Base-by-base conservation (phyloP, 2,329 filamentous ascomycete species). In the Diaporthe sp. region DNA sequence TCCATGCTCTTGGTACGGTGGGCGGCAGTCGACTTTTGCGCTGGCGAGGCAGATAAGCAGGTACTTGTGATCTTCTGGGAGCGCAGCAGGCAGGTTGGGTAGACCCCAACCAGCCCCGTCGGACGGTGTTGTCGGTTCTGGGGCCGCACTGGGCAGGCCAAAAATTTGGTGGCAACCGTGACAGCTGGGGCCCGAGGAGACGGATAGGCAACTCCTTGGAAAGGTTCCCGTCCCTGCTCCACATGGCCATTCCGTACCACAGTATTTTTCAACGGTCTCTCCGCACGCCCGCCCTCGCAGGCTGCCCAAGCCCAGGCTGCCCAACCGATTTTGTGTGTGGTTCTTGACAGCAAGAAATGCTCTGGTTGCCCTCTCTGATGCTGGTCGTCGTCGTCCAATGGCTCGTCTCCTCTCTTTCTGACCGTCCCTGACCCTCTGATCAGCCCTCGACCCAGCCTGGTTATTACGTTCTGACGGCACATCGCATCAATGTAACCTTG, bases 211-310 rank as follows among this genome's bases (percentile, higher is more conserved):
- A 37, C 44, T 51, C 42, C 22, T 37, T 53, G 44, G 44, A 39
- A 39, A 53, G 30, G 63, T 68, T 68, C 63, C 63, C 47, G 63
- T 51, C 44, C 63, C 22, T 39, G 63, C 47, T 68, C 63, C 63
- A 68, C 63, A 68, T 68, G 63, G 63, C 25, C 47, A 55, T 71
- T 63, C 70, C 56, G 56, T 71, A 42, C n/a, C n/a, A n/a, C n/a
- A n/a, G n/a, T n/a, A n/a, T n/a, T 63, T 32, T 53, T 55, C 56
- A 71, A 71, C 70, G 70, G 70, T 71, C 56, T 55, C 59, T 71
- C 70, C 70, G 58, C 70, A 63, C 70, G 50, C 37, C 70, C 70
- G 37, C 70, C 50, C 56, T 30, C 19, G 42, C 30, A 30, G 55
- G 42, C 35, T 19, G 61, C 30, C 42, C 61, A 66, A 66, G 42